Evolutionary conservation across 441 rosid species (phyloP).

Genomic region (Dalechampia spathulata): DNA sequence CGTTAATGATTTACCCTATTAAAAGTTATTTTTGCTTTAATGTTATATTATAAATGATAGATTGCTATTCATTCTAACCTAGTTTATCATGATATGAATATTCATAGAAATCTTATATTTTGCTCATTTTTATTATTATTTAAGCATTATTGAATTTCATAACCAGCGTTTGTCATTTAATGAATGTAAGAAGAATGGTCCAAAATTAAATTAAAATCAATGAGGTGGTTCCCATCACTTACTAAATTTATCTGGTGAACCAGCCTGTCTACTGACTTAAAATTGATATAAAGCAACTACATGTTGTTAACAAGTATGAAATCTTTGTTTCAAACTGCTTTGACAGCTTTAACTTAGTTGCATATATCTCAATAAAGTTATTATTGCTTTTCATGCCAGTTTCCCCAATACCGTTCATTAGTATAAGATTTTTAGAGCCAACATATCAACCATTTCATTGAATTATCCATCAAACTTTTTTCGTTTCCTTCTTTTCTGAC

Average conservation of each 20-base stretch:
- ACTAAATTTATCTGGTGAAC: slow-evolving; percentile 15
- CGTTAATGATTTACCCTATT: no score
- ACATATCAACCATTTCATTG: not conserved
- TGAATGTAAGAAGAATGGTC: no score
- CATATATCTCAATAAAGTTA: not conserved
- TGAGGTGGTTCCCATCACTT: no score
- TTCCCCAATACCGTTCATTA: not conserved
- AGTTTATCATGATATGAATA: no score
- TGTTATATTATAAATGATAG: no score
- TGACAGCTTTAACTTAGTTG: slow-evolving; percentile 15
- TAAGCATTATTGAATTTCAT: no score
- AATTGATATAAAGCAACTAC: slow-evolving; percentile 1
- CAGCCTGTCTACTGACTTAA: slow-evolving; percentile 7
- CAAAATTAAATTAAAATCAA: no score
- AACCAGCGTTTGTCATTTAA: no score
- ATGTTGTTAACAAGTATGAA: not conserved
- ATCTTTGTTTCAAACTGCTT: slow-evolving; percentile 10
- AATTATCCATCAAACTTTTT: not conserved
- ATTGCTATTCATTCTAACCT: no score
- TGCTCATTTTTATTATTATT: no score
- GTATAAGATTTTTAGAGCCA: not conserved
- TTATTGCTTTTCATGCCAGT: not conserved
- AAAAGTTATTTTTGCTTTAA: no score
- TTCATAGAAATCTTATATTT: no score
- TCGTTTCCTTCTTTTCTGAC: not conserved